Evolutionary conservation across 805 yeast species (phyloP), one percentile per base, ranked within the genome.

Genomic region (Blastobotrys parvus): DNA sequence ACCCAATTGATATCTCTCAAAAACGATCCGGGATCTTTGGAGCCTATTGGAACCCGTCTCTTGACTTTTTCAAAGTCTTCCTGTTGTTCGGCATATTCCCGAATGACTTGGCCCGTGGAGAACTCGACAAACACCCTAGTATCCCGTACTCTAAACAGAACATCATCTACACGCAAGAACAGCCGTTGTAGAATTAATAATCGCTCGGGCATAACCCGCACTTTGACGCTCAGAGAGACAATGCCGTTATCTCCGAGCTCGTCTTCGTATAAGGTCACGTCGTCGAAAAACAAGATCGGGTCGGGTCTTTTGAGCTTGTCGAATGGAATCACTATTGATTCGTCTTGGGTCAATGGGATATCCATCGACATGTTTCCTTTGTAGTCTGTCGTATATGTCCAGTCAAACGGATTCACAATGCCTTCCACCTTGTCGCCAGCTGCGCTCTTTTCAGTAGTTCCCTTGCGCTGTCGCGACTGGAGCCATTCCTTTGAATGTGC

Each of bases 171-270:
- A 38, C 97, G 71, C 46, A 92, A 62, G 58, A 86, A 90, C 52
- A 90, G 75, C 37, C 97, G 71, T 39, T 80, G 76, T 37, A 92
- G 67, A 27, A 90, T 53, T 31, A 92, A 64, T 50, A 92, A 58
- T 47, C 95, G 75, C 41, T 80, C 74, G 4, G 79, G 79, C 97
- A 92, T 92, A 3, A 88, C 96, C 48, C 99, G 67, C 17, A 92
- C 75, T 61, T 89, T 89, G 29, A 80, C 78, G 41, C 78, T 77
- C 43, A 85, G 64, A 43, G 85, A 74, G 0, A 94, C 77, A 15
- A 87, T 82, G 5, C 99, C 99, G 60, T 90, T 92, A 60, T 92
- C 99, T 3, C 95, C 97, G 43, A 92, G 68, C 60, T 92, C 99
- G 57, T 92, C 99, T 59, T 92, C 99, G 59, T 76, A 92, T 25